Conservation (phyloP, 2,329 filamentous ascomycete genomes). For the Zymoseptoria pseudotritici region DNA sequence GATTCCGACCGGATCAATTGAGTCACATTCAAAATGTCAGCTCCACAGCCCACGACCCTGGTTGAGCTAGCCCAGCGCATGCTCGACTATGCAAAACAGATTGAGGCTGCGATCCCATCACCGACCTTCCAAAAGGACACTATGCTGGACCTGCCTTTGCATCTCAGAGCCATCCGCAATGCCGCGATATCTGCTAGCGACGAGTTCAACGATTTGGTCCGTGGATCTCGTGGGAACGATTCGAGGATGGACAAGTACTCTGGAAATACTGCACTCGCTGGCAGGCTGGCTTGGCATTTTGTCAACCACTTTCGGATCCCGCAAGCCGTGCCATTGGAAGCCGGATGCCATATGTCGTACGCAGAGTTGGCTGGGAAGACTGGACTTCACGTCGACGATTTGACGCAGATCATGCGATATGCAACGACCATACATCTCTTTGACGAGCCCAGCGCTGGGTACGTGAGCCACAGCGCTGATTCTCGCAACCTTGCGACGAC, state of each 20-base stretch:
- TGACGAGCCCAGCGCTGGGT: not conserved
- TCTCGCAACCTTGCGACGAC: not conserved
- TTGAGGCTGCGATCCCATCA: not conserved
- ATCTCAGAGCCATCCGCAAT: not conserved
- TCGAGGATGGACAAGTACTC: not conserved
- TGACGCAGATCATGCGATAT: not conserved
- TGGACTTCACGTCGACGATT: not conserved
- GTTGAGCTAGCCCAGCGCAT: not conserved
- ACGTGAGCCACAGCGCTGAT: not conserved
- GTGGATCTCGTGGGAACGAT: not conserved
- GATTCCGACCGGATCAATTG: not conserved
- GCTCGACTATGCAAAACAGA: not conserved
- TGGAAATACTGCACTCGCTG: not conserved
- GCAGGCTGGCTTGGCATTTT: not conserved
- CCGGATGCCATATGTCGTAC: not conserved
- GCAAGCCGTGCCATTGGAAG: not conserved
- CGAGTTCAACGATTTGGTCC: constrained; percentile 1
- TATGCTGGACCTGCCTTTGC: not conserved
- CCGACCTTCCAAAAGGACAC: not conserved
- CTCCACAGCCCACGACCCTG: not conserved
- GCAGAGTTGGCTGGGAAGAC: not conserved
- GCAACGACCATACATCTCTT: not conserved
- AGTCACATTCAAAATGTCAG: constrained; percentile 26
- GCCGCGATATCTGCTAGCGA: not conserved
- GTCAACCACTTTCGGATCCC: not conserved